phyloP scores from a whole-genome alignment of 305 asterid species.

The Ilex paraguariensis region DNA sequence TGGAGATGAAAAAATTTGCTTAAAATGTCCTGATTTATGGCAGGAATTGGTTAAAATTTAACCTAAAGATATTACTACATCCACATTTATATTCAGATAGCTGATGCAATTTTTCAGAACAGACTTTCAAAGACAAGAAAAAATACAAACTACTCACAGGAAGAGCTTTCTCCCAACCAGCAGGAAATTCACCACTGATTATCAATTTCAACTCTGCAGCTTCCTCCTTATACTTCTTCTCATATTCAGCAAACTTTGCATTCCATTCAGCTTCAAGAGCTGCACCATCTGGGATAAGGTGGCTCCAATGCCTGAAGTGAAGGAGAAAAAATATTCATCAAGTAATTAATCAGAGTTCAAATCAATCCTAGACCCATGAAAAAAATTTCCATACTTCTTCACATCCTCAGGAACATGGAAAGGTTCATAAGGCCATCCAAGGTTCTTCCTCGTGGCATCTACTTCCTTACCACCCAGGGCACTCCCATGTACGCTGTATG shows the following conservation, averaged over 20 bases:
- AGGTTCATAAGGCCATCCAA: slow-evolving; percentile 94
- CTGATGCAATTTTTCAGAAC: too few relatives aligned
- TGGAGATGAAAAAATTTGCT: too few relatives aligned
- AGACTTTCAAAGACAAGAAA: too few relatives aligned
- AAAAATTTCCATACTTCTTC: slow-evolving; percentile 49
- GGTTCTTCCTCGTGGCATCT: slow-evolving; percentile 89
- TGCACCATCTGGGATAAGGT: slow-evolving; percentile 69
- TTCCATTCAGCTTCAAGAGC: slow-evolving; percentile 82
- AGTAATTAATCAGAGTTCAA: too few relatives aligned
- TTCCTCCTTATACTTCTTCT: slow-evolving; percentile 83
- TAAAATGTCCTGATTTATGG: too few relatives aligned
- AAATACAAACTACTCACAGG: slow-evolving; percentile 48
- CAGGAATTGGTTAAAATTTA: too few relatives aligned
- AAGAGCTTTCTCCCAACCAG: slow-evolving; percentile 97
- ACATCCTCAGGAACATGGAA: slow-evolving; percentile 99
- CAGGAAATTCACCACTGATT: slow-evolving; percentile 61
- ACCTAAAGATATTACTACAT: too few relatives aligned
- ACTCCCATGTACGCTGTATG: slow-evolving; percentile 92
- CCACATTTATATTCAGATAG: too few relatives aligned
- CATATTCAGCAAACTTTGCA: slow-evolving; percentile 78
- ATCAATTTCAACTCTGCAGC: slow-evolving; percentile 76
- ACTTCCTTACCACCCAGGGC: slow-evolving; percentile 98
- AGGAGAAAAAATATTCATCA: slow-evolving; percentile 2
- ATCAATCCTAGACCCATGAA: too few relatives aligned
- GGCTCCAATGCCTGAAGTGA: slow-evolving; percentile 75